Percentiles rank a stretch among this genome's conserved stretches.
phyloP scores from a whole-genome alignment of 2,329 filamentous ascomycete species.

The Fusarium pseudograminearum region DNA sequence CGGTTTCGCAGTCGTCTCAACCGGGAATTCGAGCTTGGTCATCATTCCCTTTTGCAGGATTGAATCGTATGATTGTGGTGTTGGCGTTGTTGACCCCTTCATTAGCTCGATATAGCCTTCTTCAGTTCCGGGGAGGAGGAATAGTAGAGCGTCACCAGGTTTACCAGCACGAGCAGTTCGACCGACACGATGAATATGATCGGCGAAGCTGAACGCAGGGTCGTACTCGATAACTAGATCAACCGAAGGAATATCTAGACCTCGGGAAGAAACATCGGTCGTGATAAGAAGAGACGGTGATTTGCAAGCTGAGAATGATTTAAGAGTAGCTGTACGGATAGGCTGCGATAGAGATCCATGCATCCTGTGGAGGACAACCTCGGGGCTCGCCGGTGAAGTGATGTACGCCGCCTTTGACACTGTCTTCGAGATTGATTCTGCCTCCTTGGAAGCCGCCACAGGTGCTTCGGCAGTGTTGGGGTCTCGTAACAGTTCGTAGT shows the following conservation, averaged over 20 bases:
- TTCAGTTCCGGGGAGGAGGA: constrained; percentile 90
- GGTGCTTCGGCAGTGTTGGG: constrained; percentile 49
- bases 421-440: constrained; percentile 64
- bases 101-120: constrained; percentile 89
- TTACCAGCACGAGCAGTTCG: constrained; percentile 94
- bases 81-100: constrained; percentile 62
- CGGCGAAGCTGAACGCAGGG: constrained; percentile 90
- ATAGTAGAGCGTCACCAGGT: constrained; percentile 86
- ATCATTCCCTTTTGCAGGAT: constrained; percentile 75
- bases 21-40: constrained; percentile 71
- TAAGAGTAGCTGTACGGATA: constrained; percentile 86
- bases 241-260: constrained; percentile 93
- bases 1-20: constrained; percentile 71
- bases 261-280: constrained; percentile 95
- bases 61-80: constrained; percentile 64
- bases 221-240: constrained; percentile 97
- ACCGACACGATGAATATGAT: constrained; percentile 94
- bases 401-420: constrained; percentile 78
- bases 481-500: constrained; percentile 82
- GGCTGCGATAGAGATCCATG: constrained; percentile 93
- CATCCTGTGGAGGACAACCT: constrained; percentile 83
- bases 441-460: constrained; percentile 49
- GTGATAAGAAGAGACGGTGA: constrained; percentile 87
- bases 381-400: constrained; percentile 78
- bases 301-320: constrained; percentile 79